Evolutionary conservation across 768 basidiomycete species (phyloP).

Genomic region (Pleurotus ostreatus): DNA sequence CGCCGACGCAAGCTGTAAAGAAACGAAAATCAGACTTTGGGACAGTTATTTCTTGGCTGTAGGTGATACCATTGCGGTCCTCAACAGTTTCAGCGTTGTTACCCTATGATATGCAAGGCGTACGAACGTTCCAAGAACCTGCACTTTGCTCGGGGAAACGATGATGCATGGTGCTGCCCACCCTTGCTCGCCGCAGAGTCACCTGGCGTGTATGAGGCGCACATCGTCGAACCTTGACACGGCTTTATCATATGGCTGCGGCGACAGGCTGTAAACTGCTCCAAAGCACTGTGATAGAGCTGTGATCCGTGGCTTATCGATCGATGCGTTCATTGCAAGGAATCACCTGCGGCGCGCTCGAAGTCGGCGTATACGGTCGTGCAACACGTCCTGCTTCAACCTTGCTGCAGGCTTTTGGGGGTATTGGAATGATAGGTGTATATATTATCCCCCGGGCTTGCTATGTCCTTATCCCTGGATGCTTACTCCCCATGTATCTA

Average conservation of each 20-base stretch:
- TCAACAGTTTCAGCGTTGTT: not conserved
- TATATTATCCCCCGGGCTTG: not conserved
- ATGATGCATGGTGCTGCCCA: not conserved
- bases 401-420: no score
- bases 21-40: no score
- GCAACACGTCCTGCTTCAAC: no score
- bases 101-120: not conserved
- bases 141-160: not conserved
- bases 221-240: not conserved
- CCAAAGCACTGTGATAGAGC: not conserved
- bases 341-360: conserved; percentile 3
- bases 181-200: not conserved
- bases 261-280: not conserved
- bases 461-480: conserved; percentile 5
- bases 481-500: not conserved
- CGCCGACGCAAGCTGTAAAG: no score
- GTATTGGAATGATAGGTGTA: not conserved
- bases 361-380: not conserved
- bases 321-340: not conserved
- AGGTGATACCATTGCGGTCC: no score
- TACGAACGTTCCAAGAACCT: not conserved
- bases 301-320: conserved; percentile 8
- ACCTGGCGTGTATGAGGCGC: not conserved
- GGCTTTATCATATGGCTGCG: conserved; percentile 3
- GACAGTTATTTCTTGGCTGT: not conserved